phyloP scores from a whole-genome alignment of 1,284 basidiomycete genomes.

The Ustilago lituana region DNA sequence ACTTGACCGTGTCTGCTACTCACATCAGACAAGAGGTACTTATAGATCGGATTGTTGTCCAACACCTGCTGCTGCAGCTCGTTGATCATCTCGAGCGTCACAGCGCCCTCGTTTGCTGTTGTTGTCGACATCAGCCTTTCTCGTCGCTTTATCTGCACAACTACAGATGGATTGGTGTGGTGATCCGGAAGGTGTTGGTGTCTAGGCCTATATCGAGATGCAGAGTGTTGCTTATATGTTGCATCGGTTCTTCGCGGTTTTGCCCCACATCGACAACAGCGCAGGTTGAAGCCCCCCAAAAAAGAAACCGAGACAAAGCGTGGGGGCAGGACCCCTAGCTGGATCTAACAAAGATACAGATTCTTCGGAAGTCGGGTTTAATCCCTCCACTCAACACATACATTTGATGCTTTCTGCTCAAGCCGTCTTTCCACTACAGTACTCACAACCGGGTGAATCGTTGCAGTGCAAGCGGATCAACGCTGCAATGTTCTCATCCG shows the following conservation, averaged over 20 bases:
- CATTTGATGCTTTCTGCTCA: no score
- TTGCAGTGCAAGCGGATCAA: no score
- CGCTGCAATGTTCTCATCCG: conserved; percentile 18
- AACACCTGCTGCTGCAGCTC: conserved; percentile 42
- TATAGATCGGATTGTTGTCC: conserved; percentile 50
- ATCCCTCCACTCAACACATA: no score
- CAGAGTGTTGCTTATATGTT: no score
- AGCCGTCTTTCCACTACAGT: no score
- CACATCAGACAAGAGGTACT: conserved; percentile 47
- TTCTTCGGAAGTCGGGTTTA: not conserved
- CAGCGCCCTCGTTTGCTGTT: conserved; percentile 2
- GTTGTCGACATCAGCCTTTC: conserved; percentile 12
- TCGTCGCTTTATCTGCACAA: not conserved
- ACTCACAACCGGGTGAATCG: no score
- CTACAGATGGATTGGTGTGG: not conserved
- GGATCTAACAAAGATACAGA: not conserved
- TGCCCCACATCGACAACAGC: conserved; percentile 6
- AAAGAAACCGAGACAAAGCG: no score
- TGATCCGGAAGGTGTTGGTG: no score
- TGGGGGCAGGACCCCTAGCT: no score
- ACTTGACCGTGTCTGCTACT: conserved; percentile 1
- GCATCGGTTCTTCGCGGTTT: not conserved
- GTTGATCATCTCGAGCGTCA: conserved; percentile 45
- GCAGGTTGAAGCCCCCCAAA: conserved; percentile 5
- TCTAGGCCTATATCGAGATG: no score